Evolutionary conservation across 2,329 filamentous ascomycete species (phyloP).

Genomic region (Alternaria triticimaculans): DNA sequence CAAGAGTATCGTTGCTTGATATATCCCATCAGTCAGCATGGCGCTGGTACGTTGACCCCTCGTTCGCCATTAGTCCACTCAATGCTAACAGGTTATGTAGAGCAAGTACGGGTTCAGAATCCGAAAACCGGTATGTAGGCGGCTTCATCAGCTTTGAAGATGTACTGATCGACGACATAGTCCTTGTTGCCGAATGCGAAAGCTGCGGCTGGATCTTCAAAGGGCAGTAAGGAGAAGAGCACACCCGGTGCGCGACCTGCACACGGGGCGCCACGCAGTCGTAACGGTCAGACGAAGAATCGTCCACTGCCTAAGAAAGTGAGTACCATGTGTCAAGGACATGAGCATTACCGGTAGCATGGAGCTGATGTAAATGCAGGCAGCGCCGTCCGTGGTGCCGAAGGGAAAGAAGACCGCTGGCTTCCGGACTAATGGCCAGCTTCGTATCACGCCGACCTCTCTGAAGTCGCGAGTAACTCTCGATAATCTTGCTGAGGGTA

Average conservation of each 20-base stretch:
- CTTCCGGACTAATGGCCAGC: not conserved
- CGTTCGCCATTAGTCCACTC: not conserved
- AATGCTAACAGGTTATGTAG: not conserved
- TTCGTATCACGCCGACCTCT: not conserved
- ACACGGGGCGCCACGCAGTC: not conserved
- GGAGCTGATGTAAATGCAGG: not conserved
- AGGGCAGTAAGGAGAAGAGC: not conserved
- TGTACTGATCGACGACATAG: not conserved
- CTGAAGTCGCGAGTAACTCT: not conserved
- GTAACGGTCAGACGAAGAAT: not conserved
- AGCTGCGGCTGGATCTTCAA: not conserved
- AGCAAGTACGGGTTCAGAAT: not conserved
- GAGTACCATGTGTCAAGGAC: not conserved
- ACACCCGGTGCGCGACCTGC: not conserved
- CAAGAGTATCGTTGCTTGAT: not conserved
- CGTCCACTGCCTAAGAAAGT: not conserved
- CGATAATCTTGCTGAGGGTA: not conserved
- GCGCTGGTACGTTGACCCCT: not conserved
- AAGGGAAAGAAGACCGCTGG: not conserved
- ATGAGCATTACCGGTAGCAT: not conserved
- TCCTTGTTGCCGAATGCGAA: not conserved
- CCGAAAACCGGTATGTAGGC: not conserved
- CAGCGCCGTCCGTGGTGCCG: not conserved
- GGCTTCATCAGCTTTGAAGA: not conserved
- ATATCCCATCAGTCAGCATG: not conserved